phyloP scores from a whole-genome alignment of 768 basidiomycete species.

The Lyophyllum shimeji region DNA sequence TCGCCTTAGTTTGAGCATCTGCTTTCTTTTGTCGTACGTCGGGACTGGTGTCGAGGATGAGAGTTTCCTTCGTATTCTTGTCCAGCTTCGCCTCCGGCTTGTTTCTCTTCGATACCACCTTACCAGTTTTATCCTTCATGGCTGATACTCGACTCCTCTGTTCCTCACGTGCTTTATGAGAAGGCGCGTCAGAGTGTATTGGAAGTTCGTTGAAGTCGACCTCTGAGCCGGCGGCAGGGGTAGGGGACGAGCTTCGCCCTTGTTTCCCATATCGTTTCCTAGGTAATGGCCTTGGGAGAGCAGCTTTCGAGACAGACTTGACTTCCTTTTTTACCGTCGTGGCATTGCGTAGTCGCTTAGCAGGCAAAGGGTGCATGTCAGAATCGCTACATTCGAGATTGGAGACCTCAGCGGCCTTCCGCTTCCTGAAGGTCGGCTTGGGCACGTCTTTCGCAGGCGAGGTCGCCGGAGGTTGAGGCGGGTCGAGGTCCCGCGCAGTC shows the following conservation, averaged over 20 bases:
- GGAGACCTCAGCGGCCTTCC: conserved; percentile 5
- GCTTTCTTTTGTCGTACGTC: neutral
- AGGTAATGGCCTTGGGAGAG: conserved; percentile 6
- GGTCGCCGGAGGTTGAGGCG: neutral
- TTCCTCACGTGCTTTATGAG: conserved; percentile 1
- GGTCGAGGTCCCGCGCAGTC: neutral
- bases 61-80: neutral
- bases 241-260: conserved; percentile 31
- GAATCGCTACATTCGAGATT: neutral
- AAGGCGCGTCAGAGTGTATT: conserved; percentile 7
- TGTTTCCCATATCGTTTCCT: conserved; percentile 33
- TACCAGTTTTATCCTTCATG: conserved; percentile 31
- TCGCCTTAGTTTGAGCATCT: neutral
- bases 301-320: neutral
- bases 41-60: neutral
- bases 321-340: neutral
- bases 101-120: conserved; percentile 1
- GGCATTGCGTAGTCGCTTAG: conserved; percentile 8
- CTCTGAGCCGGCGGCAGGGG: conserved; percentile 1
- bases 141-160: conserved; percentile 20
- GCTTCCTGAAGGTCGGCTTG: conserved; percentile 6
- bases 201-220: conserved; percentile 35
- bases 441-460: neutral
- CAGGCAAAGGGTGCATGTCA: neutral
- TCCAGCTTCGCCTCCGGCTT: conserved; percentile 9